Evolutionary conservation across 768 basidiomycete species (phyloP).

Genomic region (Leccinum truebloodii): DNA sequence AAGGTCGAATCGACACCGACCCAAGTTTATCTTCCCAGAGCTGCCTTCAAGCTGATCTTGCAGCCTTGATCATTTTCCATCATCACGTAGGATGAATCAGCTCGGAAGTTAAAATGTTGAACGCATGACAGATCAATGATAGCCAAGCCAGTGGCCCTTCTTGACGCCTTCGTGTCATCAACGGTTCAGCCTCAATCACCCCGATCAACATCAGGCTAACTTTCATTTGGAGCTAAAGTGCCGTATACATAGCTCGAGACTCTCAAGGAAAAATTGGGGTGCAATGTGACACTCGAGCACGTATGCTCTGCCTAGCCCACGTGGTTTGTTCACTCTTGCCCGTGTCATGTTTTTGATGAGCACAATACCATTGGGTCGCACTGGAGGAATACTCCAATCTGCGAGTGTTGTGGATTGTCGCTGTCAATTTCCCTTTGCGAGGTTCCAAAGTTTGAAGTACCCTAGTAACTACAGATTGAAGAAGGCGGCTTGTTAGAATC

Average conservation of each 20-base stretch:
- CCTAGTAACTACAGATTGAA: neutral
- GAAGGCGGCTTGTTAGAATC: neutral
- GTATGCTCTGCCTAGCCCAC: neutral
- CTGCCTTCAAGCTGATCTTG: neutral
- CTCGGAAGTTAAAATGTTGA: neutral
- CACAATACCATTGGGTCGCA: neutral
- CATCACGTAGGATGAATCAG: neutral
- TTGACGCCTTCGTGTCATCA: neutral
- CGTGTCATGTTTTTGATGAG: neutral
- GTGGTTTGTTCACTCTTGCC: neutral
- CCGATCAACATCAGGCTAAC: neutral
- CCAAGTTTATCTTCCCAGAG: neutral
- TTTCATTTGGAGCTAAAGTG: neutral
- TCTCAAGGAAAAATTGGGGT: neutral
- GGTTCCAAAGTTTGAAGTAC: neutral
- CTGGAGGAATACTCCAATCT: neutral
- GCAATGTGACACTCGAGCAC: neutral
- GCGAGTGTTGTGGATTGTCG: neutral
- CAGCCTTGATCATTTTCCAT: neutral
- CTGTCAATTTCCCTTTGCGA: neutral
- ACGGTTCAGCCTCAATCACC: no score
- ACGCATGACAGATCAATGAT: no score
- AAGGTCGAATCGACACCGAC: neutral
- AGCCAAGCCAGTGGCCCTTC: neutral
- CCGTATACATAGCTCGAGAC: neutral